Evolutionary conservation across 139 green algal species (phyloP).

Genomic region (Ettlia oleoabundans): DNA sequence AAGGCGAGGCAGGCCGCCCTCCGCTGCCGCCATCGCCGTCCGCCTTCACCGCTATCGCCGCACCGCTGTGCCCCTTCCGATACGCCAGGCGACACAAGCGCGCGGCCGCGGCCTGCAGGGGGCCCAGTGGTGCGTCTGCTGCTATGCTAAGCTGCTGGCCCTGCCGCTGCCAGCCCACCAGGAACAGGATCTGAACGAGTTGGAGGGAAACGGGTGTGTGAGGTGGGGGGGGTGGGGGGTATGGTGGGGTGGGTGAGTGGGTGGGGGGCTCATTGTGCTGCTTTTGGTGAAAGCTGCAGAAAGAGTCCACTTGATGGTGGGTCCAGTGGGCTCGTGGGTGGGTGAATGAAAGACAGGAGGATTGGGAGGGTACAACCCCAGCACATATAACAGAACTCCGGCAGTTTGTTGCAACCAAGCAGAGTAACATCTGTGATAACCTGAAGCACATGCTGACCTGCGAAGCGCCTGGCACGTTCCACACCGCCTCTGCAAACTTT

Average conservation of each 20-base stretch:
- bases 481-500: slow-evolving; percentile 22
- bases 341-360: no score
- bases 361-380: no score
- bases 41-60: not conserved
- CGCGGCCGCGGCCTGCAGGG: not conserved
- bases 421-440: no score
- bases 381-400: no score
- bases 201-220: not conserved
- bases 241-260: not conserved
- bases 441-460: no score
- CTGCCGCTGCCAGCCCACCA: slow-evolving; percentile 35
- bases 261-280: no score
- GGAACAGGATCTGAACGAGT: slow-evolving; percentile 10
- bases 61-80: slow-evolving; percentile 37
- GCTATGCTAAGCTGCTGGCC: not conserved
- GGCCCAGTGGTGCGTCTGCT: slow-evolving; percentile 16
- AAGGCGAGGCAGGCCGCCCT: not conserved
- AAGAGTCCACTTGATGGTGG: no score
- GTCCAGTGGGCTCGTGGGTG: no score
- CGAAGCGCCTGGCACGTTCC: slow-evolving; percentile 28
- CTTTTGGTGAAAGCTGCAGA: no score
- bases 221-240: not conserved
- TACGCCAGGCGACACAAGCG: slow-evolving; percentile 22
- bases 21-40: slow-evolving; percentile 4
- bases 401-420: no score